Percentiles rank a stretch among this genome's conserved stretches.
Conservation (phyloP, 257 asterid species). For the Solanum pennellii region DNA sequence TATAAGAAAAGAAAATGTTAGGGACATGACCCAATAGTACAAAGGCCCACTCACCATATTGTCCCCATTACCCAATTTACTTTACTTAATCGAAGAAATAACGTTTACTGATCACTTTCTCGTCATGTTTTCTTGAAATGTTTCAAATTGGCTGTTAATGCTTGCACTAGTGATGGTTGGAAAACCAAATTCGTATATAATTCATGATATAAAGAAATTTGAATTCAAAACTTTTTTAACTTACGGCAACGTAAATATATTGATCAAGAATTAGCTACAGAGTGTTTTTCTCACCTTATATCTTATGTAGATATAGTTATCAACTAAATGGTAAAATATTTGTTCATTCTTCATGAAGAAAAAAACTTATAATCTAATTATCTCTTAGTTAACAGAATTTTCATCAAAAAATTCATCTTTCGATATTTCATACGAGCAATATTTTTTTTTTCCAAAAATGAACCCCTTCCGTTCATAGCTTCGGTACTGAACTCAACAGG, state of each 20-base stretch:
- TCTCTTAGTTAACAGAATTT: background rate
- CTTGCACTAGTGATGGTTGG: too few species aligned
- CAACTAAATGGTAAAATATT: too few species aligned
- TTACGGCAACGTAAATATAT: too few species aligned
- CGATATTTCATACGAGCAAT: rapidly evolving
- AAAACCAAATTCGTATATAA: too few species aligned
- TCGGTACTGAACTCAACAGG: background rate
- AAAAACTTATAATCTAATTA: too few species aligned
- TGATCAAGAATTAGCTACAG: too few species aligned
- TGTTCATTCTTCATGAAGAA: background rate
- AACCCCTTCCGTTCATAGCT: background rate
- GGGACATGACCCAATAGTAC: background rate
- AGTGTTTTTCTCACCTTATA: background rate
- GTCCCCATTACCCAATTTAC: background rate
- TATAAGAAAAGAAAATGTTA: background rate
- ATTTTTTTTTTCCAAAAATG: rapidly evolving
- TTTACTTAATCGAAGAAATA: background rate
- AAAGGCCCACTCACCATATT: background rate
- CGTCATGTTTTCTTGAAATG: background rate
- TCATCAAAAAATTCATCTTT: too few species aligned
- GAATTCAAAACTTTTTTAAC: too few species aligned
- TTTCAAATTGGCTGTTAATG: background rate
- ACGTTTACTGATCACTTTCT: background rate
- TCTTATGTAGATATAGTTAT: background rate
- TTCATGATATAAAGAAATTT: too few species aligned